Evolutionary conservation across 1,284 basidiomycete genomes (phyloP), one percentile per base, ranked within the genome.

Genomic region (Gomphus bonarii): DNA sequence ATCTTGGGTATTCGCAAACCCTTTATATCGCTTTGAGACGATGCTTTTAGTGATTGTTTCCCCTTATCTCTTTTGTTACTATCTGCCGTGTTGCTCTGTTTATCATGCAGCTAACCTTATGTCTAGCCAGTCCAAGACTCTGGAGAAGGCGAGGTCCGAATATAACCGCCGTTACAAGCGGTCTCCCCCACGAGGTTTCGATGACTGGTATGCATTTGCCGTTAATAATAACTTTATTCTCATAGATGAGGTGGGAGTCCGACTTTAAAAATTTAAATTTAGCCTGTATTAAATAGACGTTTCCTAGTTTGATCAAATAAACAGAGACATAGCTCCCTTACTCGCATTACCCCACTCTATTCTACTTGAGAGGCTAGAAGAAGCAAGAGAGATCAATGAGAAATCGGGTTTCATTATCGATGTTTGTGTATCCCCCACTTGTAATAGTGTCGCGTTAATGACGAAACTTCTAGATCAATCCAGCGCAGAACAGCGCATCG

Each of bases 151-250:
- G 0, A 85, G 90, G 1, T 70, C 71, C 5, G 90, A 93, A 68
- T 97, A 97, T 72, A 78, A 75, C 63, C 70, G 76, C 48, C 75
- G 94, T 50, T 94, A 95, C 68, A 72, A 74, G 2, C 81, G 84
- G 43, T 70, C 80, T n/a, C 93, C 94, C 2, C 94, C 93, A 0
- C 81, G 78, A 56, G 93, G 91, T 0, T 97, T 95, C 64, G 91
- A 93, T 65, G 72, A 80, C 44, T 97, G 94, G 94, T 95, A 83
- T 78, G 69, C 74, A 55, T 97, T 94, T 70, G 88, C 87, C 22
- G 73, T 78, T 67, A 73, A 82, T 52, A 78, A 89, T 66, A 73
- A 80, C 22, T 84, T 90, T 55, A 79, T 83, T 64, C 82, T 97
- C 73, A 77, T 91, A 20, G 94, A 97, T 70, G 94, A 97, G 67